Base-by-base conservation (phyloP, 2,329 filamentous ascomycete species). In the Diaporthe destruens region DNA sequence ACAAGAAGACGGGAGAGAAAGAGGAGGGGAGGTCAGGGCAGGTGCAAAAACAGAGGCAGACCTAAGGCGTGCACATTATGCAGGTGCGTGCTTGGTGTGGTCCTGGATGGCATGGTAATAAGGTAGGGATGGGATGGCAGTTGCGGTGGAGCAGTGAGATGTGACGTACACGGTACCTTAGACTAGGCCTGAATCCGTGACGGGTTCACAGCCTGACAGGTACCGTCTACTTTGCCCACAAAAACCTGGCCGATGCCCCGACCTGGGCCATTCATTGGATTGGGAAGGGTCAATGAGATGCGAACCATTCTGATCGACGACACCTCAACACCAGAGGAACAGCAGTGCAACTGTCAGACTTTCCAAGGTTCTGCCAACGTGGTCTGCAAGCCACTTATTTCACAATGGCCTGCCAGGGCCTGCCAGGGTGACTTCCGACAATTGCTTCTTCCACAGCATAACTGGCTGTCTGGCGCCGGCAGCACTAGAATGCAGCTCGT, bases 111-210 rank as follows among this genome's bases (percentile, higher is more conserved):
- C 69, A 74, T 76, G 70, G 75, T 72, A 74, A 76, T 72, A 74
- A 76, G 77, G 72, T 71, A 77, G 76, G 75, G 75, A 71, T 71
- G 71, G 74, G 72, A 75, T 70, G 68, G 68, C 56, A 71, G 68
- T 65, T 71, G 68, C 69, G 51, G 49, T 36, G 61, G 61, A 20
- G 61, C 44, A 65, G 20, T 9, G 20, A 6, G 8, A 20, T 11
- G 32, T 2, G 14, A 12, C 7, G 61, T 34, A 51, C 12, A 25
- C 7, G 6, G 3, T 65, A 65, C 59, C 4, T 29, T 4, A 9
- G 11, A 4, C 0, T 36, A 0, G 20, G 0, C 3, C 1, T 4
- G 4, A 6, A 6, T 5, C 5, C 29, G 2, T 14, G n/a, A 2
- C 14, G 2, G 0, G 1, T 9, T 0, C 2, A 2, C 8, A 3